phyloP scores from a whole-genome alignment of 768 basidiomycete species.

The Leccinum variicolor region DNA sequence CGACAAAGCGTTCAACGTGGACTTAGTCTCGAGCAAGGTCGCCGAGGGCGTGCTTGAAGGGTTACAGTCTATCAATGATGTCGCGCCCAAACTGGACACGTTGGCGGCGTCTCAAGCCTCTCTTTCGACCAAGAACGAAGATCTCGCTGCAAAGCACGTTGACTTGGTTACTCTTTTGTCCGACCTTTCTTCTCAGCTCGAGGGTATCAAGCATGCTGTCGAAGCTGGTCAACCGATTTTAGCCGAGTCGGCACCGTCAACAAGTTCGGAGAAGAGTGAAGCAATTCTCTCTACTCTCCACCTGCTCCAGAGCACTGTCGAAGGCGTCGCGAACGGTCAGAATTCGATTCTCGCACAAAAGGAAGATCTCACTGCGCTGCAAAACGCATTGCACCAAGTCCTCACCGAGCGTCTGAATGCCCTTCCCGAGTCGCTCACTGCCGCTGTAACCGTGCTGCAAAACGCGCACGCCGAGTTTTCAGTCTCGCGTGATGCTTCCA shows the following conservation, averaged over 20 bases:
- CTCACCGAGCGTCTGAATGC: conserved; percentile 50
- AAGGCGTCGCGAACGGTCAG: conserved; percentile 50
- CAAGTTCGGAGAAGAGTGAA: conserved; percentile 16
- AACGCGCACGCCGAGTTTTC: conserved; percentile 60
- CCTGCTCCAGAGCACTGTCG: conserved; percentile 47
- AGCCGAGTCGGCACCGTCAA: conserved; percentile 18
- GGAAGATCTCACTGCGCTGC: conserved; percentile 46
- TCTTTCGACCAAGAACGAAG: conserved; percentile 35
- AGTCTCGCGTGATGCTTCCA: conserved; percentile 51
- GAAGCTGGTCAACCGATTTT: conserved; percentile 25
- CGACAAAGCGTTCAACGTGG: conserved; percentile 66
- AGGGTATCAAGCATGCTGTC: conserved; percentile 43
- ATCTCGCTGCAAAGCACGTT: conserved; percentile 38
- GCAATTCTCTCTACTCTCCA: conserved; percentile 35
- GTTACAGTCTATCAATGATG: conserved; percentile 40
- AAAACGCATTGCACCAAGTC: conserved; percentile 51
- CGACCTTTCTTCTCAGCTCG: conserved; percentile 46
- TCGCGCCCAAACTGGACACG: conserved; percentile 38
- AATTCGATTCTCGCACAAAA: conserved; percentile 45
- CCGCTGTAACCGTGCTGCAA: conserved; percentile 54
- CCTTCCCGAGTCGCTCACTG: conserved; percentile 58
- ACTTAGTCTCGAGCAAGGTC: conserved; percentile 53
- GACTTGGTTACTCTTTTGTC: conserved; percentile 41
- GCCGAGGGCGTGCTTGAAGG: conserved; percentile 47
- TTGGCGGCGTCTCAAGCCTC: conserved; percentile 43